A percentile compares a stretch with the other conserved stretches of the same genome.
These are phyloP conservation scores for Fraxinus paxiana DNA, from an alignment of 305 asterid species.

Conservation along the genomic window DNA sequence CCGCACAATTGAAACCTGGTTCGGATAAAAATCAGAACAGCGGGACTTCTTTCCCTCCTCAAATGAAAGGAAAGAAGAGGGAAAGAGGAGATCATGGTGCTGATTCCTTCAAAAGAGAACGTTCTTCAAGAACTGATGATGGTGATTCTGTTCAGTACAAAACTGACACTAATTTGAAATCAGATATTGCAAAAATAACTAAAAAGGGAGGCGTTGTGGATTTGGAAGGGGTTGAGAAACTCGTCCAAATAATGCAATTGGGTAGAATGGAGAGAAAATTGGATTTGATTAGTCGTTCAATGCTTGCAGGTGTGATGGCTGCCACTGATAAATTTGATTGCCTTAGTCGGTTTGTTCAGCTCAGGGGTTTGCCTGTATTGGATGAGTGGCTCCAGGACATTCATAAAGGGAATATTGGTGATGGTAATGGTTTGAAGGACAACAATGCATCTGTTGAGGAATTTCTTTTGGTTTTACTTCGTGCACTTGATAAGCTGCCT, in stretches of 20 bases:
- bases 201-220: constrained; percentile 70
- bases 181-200: constrained; percentile 63
- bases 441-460: constrained; percentile 66
- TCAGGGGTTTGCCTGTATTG: constrained; percentile 65
- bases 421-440: constrained; percentile 42
- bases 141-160: constrained; percentile 43
- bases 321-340: constrained; percentile 76
- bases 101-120: constrained; percentile 67
- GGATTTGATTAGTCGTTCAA: constrained; percentile 61
- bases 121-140: constrained; percentile 51
- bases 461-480: constrained; percentile 69
- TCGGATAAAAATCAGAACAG: constrained; percentile 55
- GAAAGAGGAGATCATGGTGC: constrained; percentile 68
- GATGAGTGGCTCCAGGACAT: constrained; percentile 96
- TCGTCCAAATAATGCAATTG: constrained; percentile 68
- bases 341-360: constrained; percentile 73
- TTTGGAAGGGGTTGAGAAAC: constrained; percentile 83
- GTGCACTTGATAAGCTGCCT: constrained; percentile 79
- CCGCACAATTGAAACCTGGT: constrained; percentile 58
- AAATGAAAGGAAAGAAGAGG: constrained; percentile 81
- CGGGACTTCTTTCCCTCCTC: constrained; percentile 54
- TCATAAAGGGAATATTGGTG: constrained; percentile 67
- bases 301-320: constrained; percentile 74
- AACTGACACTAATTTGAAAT: constrained; percentile 51
- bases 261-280: constrained; percentile 58